Evolutionary conservation across 2,329 filamentous ascomycete species (phyloP).

Genomic region (Venturiaceae sp.): DNA sequence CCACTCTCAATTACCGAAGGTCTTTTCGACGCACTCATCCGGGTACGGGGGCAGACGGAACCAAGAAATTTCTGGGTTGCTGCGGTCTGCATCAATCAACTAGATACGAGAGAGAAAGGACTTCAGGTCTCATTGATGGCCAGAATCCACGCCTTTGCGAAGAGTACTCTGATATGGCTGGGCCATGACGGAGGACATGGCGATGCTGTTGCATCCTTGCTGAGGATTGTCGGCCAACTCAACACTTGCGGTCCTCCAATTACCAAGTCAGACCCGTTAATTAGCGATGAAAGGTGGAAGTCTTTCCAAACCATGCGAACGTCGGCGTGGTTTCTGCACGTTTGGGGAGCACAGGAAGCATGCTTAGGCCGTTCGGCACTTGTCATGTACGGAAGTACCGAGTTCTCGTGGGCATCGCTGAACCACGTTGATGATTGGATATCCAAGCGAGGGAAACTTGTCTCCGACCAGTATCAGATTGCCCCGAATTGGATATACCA

Average conservation of each 20-base stretch:
- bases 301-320: background rate
- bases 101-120: background rate
- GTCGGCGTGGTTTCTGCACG: background rate
- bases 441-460: background rate
- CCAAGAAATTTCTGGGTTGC: background rate
- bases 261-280: background rate
- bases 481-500: background rate
- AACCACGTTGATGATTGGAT: background rate
- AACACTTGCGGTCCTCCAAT: background rate
- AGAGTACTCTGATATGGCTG: background rate
- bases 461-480: background rate
- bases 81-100: constrained; percentile 5
- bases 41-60: background rate
- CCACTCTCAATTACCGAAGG: background rate
- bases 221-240: background rate
- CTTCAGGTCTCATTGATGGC: background rate
- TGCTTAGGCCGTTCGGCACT: background rate
- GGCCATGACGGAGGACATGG: background rate
- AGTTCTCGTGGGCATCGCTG: background rate
- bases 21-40: background rate
- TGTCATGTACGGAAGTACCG: background rate
- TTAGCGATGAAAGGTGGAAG: background rate
- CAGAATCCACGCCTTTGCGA: background rate
- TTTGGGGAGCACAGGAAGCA: background rate
- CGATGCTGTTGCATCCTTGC: background rate